phyloP scores from a whole-genome alignment of 2,329 filamentous ascomycete genomes.

The Thelonectria blattea region DNA sequence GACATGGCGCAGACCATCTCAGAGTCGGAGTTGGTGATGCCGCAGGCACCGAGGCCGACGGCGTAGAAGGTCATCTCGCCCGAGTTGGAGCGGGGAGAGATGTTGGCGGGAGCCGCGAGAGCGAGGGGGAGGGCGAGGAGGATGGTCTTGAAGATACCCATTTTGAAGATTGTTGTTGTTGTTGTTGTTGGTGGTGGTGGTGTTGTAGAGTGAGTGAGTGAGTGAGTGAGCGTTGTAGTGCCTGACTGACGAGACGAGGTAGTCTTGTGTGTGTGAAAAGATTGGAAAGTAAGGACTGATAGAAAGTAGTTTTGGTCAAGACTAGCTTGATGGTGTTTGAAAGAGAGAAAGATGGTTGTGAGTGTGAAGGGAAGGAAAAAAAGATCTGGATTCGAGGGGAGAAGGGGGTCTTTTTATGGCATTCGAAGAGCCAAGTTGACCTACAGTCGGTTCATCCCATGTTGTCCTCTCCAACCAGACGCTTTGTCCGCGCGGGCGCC shows the following conservation, averaged over 20 bases:
- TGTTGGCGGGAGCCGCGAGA: constrained; percentile 24
- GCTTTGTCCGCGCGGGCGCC: too few species aligned
- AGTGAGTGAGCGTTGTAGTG: background rate
- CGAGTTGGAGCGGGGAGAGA: background rate
- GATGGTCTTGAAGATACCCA: constrained; percentile 15
- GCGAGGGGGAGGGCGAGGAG: constrained; percentile 30
- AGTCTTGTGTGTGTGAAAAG: background rate
- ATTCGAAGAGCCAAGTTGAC: background rate
- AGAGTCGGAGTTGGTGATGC: constrained; percentile 56
- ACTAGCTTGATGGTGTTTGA: background rate
- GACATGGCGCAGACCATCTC: constrained; percentile 73
- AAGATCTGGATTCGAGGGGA: too few species aligned
- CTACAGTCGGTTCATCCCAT: constrained; percentile 1
- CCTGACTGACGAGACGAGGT: background rate
- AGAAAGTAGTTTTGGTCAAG: background rate
- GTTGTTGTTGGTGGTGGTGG: background rate
- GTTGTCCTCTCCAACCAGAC: background rate
- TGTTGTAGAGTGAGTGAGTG: background rate
- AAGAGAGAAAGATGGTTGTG: background rate
- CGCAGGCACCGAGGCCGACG: constrained; percentile 72
- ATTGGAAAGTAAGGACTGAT: background rate
- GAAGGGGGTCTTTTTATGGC: background rate
- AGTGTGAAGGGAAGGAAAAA: background rate
- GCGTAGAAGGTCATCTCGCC: constrained; percentile 60
- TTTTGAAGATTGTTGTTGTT: constrained; percentile 25